Conservation (phyloP, 495 filamentous ascomycete species). For the Daldinia decipiens region DNA sequence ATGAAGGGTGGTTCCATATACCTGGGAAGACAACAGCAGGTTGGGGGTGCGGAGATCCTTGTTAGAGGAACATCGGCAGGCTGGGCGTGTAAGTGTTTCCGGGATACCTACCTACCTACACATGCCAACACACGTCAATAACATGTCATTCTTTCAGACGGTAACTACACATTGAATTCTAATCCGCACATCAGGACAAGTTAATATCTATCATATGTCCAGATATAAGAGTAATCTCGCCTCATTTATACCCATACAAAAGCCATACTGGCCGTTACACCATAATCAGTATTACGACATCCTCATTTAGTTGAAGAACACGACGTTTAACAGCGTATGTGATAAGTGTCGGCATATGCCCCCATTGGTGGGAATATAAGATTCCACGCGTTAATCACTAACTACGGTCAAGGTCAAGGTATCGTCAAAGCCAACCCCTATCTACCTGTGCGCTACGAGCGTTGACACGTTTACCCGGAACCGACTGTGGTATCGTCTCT, state of each 20-base stretch:
- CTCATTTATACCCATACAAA: not conserved
- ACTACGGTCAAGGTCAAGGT: not conserved
- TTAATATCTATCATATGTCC: not conserved
- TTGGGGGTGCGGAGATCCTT: conserved; percentile 40
- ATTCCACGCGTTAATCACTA: conserved; percentile 5
- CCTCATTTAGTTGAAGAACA: not conserved
- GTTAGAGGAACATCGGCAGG: conserved; percentile 25
- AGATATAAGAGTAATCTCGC: not conserved
- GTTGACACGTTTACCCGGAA: not conserved
- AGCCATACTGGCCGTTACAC: not conserved
- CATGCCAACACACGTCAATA: no score
- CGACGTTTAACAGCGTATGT: not conserved
- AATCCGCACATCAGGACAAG: not conserved
- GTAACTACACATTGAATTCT: not conserved
- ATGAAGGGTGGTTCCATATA: conserved; percentile 35
- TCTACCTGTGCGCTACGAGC: not conserved
- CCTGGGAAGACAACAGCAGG: conserved; percentile 31
- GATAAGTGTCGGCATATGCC: not conserved
- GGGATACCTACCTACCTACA: conserved; percentile 15
- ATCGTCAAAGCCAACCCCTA: not conserved
- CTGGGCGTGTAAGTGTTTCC: conserved; percentile 21
- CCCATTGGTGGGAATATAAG: conserved; percentile 37
- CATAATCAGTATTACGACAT: not conserved
- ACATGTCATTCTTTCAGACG: not conserved
- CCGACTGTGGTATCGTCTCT: not conserved